These are phyloP conservation scores for Arthrobotrys entomopaga DNA, from an alignment of 2,329 filamentous ascomycete genomes.

Conservation along the genomic window DNA sequence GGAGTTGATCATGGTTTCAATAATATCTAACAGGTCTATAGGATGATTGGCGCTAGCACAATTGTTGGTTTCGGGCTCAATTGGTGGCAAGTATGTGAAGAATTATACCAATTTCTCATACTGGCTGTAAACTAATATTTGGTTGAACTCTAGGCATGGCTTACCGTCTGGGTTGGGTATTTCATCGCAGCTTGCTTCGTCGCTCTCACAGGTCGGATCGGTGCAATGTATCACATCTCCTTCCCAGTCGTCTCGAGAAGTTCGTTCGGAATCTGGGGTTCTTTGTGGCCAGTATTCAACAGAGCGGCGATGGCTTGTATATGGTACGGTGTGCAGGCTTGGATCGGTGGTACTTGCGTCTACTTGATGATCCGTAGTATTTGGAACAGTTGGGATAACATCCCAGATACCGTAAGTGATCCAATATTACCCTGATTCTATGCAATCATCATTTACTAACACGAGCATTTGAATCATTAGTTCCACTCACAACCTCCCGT, in stretches of 20 bases:
- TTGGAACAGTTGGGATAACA: slow-evolving; percentile 74
- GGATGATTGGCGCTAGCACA: slow-evolving; percentile 88
- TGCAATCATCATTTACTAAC: too few species aligned
- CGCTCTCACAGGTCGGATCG: slow-evolving; percentile 81
- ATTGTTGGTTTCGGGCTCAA: slow-evolving; percentile 81
- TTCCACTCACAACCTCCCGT: slow-evolving; percentile 38
- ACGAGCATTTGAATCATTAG: neutral
- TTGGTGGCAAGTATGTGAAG: slow-evolving; percentile 80
- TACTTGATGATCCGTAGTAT: slow-evolving; percentile 89
- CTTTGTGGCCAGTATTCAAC: slow-evolving; percentile 52
- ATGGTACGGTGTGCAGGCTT: slow-evolving; percentile 87
- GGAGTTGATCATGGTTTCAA: slow-evolving; percentile 53
- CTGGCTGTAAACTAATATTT: neutral
- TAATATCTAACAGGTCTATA: neutral
- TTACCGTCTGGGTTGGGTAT: slow-evolving; percentile 90
- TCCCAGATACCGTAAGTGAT: slow-evolving; percentile 55
- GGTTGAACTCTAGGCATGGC: slow-evolving; percentile 64
- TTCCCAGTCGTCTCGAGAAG: slow-evolving; percentile 83
- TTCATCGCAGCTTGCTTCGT: slow-evolving; percentile 79
- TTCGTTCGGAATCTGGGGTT: slow-evolving; percentile 82
- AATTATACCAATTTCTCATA: neutral
- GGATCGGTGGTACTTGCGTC: slow-evolving; percentile 85
- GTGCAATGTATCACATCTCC: slow-evolving; percentile 85
- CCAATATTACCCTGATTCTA: neutral
- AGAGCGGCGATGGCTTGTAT: slow-evolving; percentile 70